Percentiles rank a stretch among this genome's conserved stretches.
Conservation (phyloP, 2,329 filamentous ascomycete species). For the Fusarium sp. region DNA sequence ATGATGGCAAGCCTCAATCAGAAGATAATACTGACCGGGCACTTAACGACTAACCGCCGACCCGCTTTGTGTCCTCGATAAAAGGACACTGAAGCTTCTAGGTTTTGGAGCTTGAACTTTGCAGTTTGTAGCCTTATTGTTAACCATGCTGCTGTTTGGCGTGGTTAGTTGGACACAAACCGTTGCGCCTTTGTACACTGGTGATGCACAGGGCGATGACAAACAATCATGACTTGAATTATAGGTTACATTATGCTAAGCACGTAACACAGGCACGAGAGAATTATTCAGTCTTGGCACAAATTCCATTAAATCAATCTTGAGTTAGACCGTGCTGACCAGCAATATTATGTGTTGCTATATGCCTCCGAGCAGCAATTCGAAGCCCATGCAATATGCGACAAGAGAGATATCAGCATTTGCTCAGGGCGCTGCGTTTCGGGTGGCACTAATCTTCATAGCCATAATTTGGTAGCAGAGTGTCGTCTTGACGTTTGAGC, state of each 20-base stretch:
- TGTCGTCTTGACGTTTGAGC: not conserved
- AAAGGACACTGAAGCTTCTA: not conserved
- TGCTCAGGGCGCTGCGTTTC: not conserved
- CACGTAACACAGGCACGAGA: not conserved
- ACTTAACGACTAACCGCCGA: not conserved
- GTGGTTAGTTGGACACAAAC: not conserved
- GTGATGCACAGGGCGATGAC: not conserved
- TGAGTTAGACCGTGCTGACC: conserved; percentile 11
- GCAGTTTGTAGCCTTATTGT: not conserved
- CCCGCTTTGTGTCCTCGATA: not conserved
- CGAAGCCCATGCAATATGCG: not conserved
- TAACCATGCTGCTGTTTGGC: not conserved
- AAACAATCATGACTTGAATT: not conserved
- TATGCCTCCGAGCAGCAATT: conserved; percentile 8
- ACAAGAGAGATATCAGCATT: not conserved
- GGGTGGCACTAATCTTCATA: not conserved
- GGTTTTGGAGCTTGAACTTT: not conserved
- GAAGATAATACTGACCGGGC: not conserved
- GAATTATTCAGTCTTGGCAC: not conserved
- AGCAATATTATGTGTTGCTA: not conserved
- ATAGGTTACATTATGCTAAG: not conserved
- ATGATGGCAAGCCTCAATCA: not conserved
- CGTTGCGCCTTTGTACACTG: not conserved
- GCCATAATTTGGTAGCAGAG: not conserved
- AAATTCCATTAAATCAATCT: conserved; percentile 18